Evolutionary conservation across 257 asterid genomes (phyloP), one percentile per base, ranked within the genome.

Genomic region (Solanum ossicruentum): DNA sequence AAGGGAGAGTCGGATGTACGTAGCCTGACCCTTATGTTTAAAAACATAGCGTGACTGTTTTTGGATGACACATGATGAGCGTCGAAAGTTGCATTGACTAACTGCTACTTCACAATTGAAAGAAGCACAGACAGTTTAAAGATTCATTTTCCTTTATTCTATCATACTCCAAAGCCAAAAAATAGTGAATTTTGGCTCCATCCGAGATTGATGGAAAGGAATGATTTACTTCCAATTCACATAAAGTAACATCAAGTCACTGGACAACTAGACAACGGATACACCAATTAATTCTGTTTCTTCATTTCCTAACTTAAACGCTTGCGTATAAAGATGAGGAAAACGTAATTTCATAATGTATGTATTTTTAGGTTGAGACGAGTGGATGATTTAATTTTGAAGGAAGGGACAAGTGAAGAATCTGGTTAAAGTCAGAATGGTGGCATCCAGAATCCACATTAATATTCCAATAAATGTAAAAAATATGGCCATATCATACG

Each of bases 151-250:
- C n/a, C n/a, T n/a, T n/a, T n/a, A n/a, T n/a, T n/a, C n/a, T n/a
- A n/a, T n/a, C n/a, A n/a, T n/a, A n/a, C n/a, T n/a, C n/a, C n/a
- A n/a, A n/a, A n/a, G n/a, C n/a, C n/a, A n/a, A n/a, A n/a, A n/a
- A n/a, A n/a, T n/a, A n/a, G n/a, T n/a, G n/a, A n/a, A n/a, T n/a
- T n/a, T n/a, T n/a, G n/a, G n/a, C n/a, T n/a, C n/a, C n/a, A n/a
- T n/a, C n/a, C n/a, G n/a, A n/a, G n/a, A n/a, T n/a, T n/a, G n/a
- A n/a, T n/a, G n/a, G n/a, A n/a, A n/a, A n/a, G n/a, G 28, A 81
- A 66, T 84, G 41, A 81, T 88, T 78, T 32, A 28, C 91, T 86
- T 86, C 86, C 88, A 82, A 86, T 84, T 82, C 86, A 88, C 79
- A 39, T 39, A 88, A 86, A 81, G 43, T 58, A 36, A 61, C 39